A percentile compares a stretch with the other conserved stretches of the same genome.
These are phyloP conservation scores for Leucosporidium creatinivorum DNA, from an alignment of 768 basidiomycete genomes.

Conservation along the genomic window DNA sequence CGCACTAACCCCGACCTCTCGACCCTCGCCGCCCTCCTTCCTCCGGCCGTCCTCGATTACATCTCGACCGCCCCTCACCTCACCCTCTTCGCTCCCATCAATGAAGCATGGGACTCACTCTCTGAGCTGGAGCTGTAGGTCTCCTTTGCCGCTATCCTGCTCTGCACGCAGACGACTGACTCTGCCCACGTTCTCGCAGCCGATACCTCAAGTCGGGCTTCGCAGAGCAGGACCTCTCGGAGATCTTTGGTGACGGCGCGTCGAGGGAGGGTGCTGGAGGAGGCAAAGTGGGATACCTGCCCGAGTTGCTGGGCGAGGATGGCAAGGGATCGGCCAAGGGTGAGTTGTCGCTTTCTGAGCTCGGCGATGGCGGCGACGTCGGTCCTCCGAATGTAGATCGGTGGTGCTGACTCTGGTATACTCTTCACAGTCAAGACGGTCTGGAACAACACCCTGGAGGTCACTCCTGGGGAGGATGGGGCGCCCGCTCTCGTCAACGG, in stretches of 20 bases:
- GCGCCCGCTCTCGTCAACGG: slow-evolving; percentile 39
- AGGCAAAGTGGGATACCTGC: slow-evolving; percentile 42
- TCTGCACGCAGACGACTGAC: neutral
- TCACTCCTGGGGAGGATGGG: slow-evolving; percentile 50
- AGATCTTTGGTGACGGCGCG: slow-evolving; percentile 71
- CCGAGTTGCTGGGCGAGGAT: slow-evolving; percentile 23
- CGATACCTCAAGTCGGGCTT: slow-evolving; percentile 83
- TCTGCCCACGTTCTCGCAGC: slow-evolving; percentile 34
- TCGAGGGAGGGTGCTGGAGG: slow-evolving; percentile 42
- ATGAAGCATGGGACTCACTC: slow-evolving; percentile 73
- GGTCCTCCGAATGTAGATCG: too few relatives aligned
- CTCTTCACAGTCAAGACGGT: slow-evolving; percentile 30
- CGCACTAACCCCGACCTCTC: slow-evolving; percentile 56
- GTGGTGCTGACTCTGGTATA: neutral
- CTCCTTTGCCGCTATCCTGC: too few relatives aligned
- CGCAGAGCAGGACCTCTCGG: slow-evolving; percentile 67
- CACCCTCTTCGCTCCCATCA: slow-evolving; percentile 80
- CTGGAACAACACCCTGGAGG: slow-evolving; percentile 56
- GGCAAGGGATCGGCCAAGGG: neutral
- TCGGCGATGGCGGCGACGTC: neutral
- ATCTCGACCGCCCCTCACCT: slow-evolving; percentile 50
- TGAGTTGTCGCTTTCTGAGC: neutral
- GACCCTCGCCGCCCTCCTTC: slow-evolving; percentile 67
- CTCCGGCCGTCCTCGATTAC: slow-evolving; percentile 54
- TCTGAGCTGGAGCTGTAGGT: slow-evolving; percentile 58